These are phyloP conservation scores for Phytophthora kernoviae DNA, from an alignment of 352 stramenopile species.

Conservation along the genomic window DNA sequence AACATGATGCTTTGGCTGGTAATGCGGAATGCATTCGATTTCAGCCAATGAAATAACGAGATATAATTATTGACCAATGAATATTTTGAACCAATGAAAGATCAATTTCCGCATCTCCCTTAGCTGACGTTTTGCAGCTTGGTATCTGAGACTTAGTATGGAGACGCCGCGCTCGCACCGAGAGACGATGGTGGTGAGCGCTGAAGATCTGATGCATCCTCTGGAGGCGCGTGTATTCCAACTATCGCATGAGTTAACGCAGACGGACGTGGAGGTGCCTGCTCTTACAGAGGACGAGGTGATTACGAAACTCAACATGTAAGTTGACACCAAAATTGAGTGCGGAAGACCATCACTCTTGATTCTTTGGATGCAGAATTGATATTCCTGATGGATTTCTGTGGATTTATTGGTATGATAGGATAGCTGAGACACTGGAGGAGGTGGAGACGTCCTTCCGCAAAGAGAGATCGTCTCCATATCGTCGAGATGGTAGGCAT, in stretches of 20 bases:
- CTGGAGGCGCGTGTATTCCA: conserved; percentile 65
- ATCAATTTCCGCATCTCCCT: background rate
- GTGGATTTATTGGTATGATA: conserved; percentile 20
- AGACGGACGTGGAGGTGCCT: conserved; percentile 34
- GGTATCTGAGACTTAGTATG: conserved; percentile 16
- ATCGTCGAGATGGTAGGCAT: conserved; percentile 67
- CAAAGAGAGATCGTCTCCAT: conserved; percentile 73
- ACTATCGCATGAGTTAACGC: conserved; percentile 71
- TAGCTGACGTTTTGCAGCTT: conserved; percentile 1
- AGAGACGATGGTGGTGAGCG: conserved; percentile 28
- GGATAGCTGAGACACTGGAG: conserved; percentile 79
- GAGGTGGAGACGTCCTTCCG: conserved; percentile 79
- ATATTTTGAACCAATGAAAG: background rate
- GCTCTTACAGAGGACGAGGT: conserved; percentile 65
- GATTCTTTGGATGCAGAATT: conserved; percentile 9
- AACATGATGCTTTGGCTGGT: conserved; percentile 25
- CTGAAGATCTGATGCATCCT: conserved; percentile 57
- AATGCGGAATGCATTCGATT: background rate
- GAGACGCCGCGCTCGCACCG: conserved; percentile 29
- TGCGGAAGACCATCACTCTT: conserved; percentile 9
- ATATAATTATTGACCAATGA: conserved; percentile 5
- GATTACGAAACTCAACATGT: conserved; percentile 76
- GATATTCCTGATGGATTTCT: conserved; percentile 5
- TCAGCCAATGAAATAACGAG: conserved; percentile 6
- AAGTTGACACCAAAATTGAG: conserved; percentile 33